These are phyloP conservation scores for Tricholoma hemisulphureum DNA, from an alignment of 768 basidiomycete species.

Conservation along the genomic window DNA sequence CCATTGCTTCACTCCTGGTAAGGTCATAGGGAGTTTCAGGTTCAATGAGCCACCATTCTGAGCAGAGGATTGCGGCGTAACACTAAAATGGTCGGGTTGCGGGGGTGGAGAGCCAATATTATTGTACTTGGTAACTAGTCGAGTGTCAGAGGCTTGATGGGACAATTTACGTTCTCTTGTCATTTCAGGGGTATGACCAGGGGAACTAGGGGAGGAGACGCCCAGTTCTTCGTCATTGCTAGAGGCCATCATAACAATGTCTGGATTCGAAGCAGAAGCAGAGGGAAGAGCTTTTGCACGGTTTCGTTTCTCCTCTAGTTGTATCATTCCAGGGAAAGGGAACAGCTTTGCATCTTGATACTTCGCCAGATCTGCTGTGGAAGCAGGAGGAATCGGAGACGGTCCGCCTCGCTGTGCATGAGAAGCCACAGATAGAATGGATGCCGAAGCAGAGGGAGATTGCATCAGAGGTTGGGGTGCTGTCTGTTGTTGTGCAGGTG, in stretches of 20 bases:
- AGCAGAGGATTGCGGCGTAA: constrained; percentile 37
- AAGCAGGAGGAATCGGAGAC: constrained; percentile 78
- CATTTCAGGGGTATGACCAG: constrained; percentile 50
- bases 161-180: constrained; percentile 61
- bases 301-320: constrained; percentile 71
- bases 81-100: constrained; percentile 48
- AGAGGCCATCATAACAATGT: constrained; percentile 41
- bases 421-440: constrained; percentile 61
- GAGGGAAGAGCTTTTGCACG: constrained; percentile 51
- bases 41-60: constrained; percentile 37
- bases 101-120: constrained; percentile 45
- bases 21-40: constrained; percentile 64
- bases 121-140: constrained; percentile 55
- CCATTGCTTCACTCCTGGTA: constrained; percentile 82
- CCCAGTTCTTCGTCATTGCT: constrained; percentile 49
- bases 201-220: constrained; percentile 44
- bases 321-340: constrained; percentile 86
- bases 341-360: constrained; percentile 81
- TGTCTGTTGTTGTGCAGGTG: constrained; percentile 38
- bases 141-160: constrained; percentile 70
- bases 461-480: constrained; percentile 49
- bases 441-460: constrained; percentile 66
- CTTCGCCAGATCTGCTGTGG: constrained; percentile 66
- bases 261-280: constrained; percentile 45
- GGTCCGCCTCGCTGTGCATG: constrained; percentile 55